Evolutionary conservation across 2,329 filamentous ascomycete genomes (phyloP).

Genomic region (Aspergillus amoenus): DNA sequence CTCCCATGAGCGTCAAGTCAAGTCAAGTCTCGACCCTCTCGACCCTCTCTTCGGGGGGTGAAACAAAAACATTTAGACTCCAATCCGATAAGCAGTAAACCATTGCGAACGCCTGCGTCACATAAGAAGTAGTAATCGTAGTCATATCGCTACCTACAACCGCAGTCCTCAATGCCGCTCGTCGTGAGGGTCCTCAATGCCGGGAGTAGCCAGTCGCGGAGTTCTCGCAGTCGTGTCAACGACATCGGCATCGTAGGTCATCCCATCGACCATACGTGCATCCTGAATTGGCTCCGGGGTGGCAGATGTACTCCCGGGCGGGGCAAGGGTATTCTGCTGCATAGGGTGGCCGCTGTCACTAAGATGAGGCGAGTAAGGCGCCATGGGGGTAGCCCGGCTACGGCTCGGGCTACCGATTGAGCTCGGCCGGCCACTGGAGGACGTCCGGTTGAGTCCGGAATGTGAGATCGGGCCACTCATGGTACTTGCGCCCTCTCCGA

Average conservation of each 20-base stretch:
- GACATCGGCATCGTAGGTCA: conserved; percentile 61
- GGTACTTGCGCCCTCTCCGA: conserved; percentile 87
- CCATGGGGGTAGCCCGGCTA: conserved; percentile 30
- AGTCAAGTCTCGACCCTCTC: neutral
- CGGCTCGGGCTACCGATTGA: conserved; percentile 39
- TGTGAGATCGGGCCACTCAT: conserved; percentile 74
- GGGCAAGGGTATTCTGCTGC: conserved; percentile 35
- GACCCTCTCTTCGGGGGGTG: too few species aligned
- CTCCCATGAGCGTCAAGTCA: neutral
- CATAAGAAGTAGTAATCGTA: neutral
- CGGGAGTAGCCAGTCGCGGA: conserved; percentile 50
- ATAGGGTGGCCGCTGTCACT: conserved; percentile 29
- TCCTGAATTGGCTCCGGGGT: conserved; percentile 50
- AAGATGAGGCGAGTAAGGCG: conserved; percentile 30
- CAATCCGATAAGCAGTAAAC: neutral
- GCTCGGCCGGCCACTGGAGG: conserved; percentile 39
- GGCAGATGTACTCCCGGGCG: conserved; percentile 30
- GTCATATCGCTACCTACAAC: neutral
- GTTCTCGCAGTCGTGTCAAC: conserved; percentile 65
- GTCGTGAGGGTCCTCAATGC: conserved; percentile 2
- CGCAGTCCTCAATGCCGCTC: neutral
- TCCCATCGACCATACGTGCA: conserved; percentile 66
- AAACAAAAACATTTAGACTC: neutral
- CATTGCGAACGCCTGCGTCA: conserved; percentile 1
- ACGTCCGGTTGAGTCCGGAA: conserved; percentile 46